Conservation (phyloP, 495 filamentous ascomycete species). For the Neurospora sp. region DNA sequence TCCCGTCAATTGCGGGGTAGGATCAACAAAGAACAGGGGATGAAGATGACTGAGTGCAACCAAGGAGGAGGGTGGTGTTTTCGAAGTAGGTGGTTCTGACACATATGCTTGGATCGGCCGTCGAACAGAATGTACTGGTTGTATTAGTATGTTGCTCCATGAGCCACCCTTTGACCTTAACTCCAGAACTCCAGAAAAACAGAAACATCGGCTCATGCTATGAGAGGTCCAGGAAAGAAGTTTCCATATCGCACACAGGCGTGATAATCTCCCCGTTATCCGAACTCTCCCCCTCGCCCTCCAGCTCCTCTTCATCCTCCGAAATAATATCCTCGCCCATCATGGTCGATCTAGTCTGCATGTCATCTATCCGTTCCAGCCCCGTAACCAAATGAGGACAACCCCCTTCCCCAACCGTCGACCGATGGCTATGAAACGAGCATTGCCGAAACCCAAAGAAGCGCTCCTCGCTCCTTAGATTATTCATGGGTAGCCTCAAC, state of each 20-base stretch:
- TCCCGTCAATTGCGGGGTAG: neutral
- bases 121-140: neutral
- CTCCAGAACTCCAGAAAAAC: neutral
- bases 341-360: neutral
- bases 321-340: neutral
- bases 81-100: neutral
- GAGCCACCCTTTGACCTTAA: neutral
- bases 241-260: slow-evolving; percentile 16
- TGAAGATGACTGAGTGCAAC: neutral
- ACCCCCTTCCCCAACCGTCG: slow-evolving; percentile 29
- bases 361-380: neutral
- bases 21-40: neutral
- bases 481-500: slow-evolving; percentile 35
- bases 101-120: neutral
- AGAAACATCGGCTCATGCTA: neutral
- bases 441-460: slow-evolving; percentile 40
- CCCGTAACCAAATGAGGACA: slow-evolving; percentile 27
- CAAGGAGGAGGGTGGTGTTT: neutral
- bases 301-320: slow-evolving; percentile 3
- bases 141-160: neutral
- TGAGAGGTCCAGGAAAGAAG: slow-evolving; percentile 19
- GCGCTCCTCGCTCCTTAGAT: slow-evolving; percentile 33
- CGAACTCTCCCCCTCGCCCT: slow-evolving; percentile 4
- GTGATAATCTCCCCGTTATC: slow-evolving; percentile 15
- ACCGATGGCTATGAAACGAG: slow-evolving; percentile 38